Conservation (phyloP, 345 rosid genomes). For the Arabidopsis suecica region DNA sequence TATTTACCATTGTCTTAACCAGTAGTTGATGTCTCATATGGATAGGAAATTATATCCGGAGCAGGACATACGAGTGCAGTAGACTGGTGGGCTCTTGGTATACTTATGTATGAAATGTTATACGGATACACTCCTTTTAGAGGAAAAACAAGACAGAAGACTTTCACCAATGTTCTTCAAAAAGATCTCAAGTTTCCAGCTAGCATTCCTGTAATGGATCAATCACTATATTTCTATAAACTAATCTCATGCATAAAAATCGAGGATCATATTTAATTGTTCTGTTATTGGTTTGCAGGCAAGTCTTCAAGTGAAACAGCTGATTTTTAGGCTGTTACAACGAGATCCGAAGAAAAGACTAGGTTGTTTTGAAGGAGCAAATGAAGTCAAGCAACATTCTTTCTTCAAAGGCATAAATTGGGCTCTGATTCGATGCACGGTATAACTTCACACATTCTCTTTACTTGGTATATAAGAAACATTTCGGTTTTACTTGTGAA, state of each 20-base stretch:
- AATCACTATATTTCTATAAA: conserved; percentile 11
- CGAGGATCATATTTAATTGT: neutral
- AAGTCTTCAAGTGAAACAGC: conserved; percentile 76
- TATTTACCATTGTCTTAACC: neutral
- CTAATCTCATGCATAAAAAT: neutral
- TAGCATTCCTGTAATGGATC: conserved; percentile 60
- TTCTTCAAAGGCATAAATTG: conserved; percentile 83
- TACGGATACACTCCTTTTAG: conserved; percentile 98
- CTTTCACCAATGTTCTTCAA: conserved; percentile 86
- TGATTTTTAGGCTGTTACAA: conserved; percentile 75
- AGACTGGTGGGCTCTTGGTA: conserved; percentile 99
- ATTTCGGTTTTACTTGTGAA: conserved; percentile 10
- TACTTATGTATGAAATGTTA: conserved; percentile 92
- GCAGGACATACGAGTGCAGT: conserved; percentile 97
- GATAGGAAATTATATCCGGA: conserved; percentile 86
- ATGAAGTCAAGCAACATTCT: conserved; percentile 78
- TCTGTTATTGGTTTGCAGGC: conserved; percentile 53
- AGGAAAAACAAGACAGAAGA: conserved; percentile 93
- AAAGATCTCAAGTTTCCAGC: conserved; percentile 85
- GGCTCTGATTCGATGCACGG: conserved; percentile 93
- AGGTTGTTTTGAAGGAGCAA: conserved; percentile 86
- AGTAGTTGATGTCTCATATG: conserved; percentile 18
- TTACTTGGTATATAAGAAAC: conserved; percentile 27
- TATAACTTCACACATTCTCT: conserved; percentile 50
- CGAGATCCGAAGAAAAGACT: conserved; percentile 84